phyloP scores from a whole-genome alignment of 345 rosid species.

The Eucalyptus lansdowneana region DNA sequence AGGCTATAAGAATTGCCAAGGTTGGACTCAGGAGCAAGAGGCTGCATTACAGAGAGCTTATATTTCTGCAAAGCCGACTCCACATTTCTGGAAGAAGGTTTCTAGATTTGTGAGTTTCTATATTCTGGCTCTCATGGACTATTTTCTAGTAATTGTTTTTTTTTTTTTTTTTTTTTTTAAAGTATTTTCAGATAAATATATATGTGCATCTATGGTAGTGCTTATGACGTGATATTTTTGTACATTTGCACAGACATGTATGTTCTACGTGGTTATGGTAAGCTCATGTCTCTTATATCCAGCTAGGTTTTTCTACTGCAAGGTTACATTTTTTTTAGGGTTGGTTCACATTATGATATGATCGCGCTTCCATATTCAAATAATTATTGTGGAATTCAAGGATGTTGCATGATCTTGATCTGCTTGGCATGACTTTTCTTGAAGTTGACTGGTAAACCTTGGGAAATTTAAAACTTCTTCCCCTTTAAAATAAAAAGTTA shows the following conservation, averaged over 20 bases:
- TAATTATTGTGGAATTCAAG: background rate
- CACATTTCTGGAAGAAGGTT: slow-evolving; percentile 16
- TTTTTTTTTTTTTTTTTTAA: background rate
- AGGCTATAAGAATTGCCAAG: background rate
- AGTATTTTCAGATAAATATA: background rate
- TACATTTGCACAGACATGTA: background rate
- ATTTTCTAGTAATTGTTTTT: background rate
- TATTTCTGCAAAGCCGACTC: slow-evolving; percentile 29
- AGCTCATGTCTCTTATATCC: background rate
- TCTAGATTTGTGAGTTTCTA: slow-evolving; percentile 3
- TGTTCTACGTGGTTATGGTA: background rate
- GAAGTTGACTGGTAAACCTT: background rate
- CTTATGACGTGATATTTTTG: background rate
- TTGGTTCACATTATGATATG: background rate
- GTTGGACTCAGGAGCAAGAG: slow-evolving; percentile 71
- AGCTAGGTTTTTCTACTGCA: background rate
- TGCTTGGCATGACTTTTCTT: background rate
- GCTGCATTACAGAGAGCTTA: slow-evolving; percentile 70
- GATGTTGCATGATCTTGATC: background rate
- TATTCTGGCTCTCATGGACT: background rate
- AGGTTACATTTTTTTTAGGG: background rate
- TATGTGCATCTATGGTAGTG: background rate
- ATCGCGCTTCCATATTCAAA: background rate
- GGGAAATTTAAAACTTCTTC: background rate
- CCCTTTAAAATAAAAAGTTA: background rate